Conservation (phyloP, 2,329 filamentous ascomycete species). For the Emmonsiellopsis sp. region DNA sequence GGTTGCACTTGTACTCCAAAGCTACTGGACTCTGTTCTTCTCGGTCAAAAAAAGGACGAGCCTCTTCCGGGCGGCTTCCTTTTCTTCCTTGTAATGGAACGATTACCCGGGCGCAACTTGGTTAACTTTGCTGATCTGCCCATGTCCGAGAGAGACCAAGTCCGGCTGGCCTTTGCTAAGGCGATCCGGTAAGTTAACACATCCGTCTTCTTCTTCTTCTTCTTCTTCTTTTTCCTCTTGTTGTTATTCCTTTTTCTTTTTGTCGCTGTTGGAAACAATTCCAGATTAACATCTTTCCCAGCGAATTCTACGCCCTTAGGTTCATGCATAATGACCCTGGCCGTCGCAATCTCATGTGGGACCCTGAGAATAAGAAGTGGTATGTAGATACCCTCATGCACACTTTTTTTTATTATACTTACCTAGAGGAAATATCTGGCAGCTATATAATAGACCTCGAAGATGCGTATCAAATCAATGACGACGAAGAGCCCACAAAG, state of each 20-base stretch:
- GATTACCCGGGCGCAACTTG: slow-evolving; percentile 10
- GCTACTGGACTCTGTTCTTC: slow-evolving; percentile 2
- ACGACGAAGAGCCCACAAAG: background rate
- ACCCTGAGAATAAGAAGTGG: slow-evolving; percentile 11
- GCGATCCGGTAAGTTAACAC: slow-evolving; percentile 10
- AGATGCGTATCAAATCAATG: slow-evolving; percentile 6
- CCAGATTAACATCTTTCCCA: background rate
- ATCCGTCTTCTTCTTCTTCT: too few species aligned
- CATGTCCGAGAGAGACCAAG: slow-evolving; percentile 10
- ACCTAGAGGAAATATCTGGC: background rate
- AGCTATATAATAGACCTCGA: slow-evolving; percentile 13
- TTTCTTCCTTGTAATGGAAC: slow-evolving; percentile 8
- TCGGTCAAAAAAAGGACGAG: slow-evolving; percentile 2
- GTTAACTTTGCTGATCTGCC: slow-evolving; percentile 9
- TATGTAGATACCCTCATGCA: background rate
- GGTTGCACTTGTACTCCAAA: slow-evolving; percentile 8
- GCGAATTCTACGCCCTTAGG: slow-evolving; percentile 10
- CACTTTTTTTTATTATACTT: background rate
- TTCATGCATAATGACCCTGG: slow-evolving; percentile 8
- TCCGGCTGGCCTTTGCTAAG: slow-evolving; percentile 11
- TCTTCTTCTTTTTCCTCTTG: too few species aligned
- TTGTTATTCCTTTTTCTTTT: background rate
- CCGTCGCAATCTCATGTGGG: slow-evolving; percentile 20
- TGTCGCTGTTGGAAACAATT: too few species aligned
- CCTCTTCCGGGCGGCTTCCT: slow-evolving; percentile 8